phyloP scores from a whole-genome alignment of 805 yeast species.

The Cyberlindnera americana region DNA sequence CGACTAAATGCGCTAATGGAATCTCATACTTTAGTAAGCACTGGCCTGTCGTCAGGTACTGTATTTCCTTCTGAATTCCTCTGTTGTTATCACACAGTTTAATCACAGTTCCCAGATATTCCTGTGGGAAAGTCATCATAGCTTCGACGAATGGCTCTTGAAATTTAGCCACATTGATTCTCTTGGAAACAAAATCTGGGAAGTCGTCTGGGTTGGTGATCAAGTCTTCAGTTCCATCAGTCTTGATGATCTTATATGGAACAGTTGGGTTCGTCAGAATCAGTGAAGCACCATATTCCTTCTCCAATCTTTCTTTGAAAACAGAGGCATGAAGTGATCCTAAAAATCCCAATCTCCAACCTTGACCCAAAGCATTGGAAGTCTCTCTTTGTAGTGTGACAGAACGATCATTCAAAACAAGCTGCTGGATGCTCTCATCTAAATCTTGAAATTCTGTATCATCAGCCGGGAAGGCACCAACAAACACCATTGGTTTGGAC shows the following conservation, averaged over 20 bases:
- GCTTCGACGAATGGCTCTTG: conserved; percentile 91
- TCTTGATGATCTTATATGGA: conserved; percentile 75
- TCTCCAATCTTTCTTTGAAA: conserved; percentile 85
- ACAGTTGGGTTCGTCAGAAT: conserved; percentile 96
- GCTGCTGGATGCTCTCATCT: conserved; percentile 85
- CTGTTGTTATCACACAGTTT: conserved; percentile 79
- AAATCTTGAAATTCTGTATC: conserved; percentile 84
- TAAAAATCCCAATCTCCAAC: conserved; percentile 94
- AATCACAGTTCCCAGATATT: conserved; percentile 84
- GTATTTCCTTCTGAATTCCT: conserved; percentile 77
- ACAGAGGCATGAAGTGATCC: conserved; percentile 96
- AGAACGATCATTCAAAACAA: conserved; percentile 88
- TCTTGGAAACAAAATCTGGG: conserved; percentile 52
- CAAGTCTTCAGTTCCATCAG: conserved; percentile 58
- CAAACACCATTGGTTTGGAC: conserved; percentile 97
- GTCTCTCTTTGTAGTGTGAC: conserved; percentile 88
- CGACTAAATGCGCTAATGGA: conserved; percentile 88
- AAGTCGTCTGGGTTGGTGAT: conserved; percentile 92
- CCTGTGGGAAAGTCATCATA: conserved; percentile 85
- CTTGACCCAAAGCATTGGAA: conserved; percentile 92
- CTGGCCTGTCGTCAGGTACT: conserved; percentile 76
- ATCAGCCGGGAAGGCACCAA: conserved; percentile 97
- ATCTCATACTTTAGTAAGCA: conserved; percentile 73
- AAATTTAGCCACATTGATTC: conserved; percentile 43
- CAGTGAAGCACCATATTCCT: conserved; percentile 89